phyloP scores from a whole-genome alignment of 805 yeast species.

The Alloascoidea hylecoeti region DNA sequence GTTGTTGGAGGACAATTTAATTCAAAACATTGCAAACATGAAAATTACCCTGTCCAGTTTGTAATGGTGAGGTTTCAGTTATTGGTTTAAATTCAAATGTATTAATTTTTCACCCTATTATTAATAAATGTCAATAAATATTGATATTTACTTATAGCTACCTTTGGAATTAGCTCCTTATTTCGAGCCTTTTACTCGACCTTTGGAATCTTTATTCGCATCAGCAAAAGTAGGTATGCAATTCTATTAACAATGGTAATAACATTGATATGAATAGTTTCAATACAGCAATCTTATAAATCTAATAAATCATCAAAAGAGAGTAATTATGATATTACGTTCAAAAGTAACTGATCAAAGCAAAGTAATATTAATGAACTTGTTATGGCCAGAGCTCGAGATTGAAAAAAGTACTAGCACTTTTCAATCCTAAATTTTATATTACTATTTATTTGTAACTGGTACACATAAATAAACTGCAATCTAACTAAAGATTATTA shows the following conservation, averaged over 20 bases:
- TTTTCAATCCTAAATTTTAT: no score
- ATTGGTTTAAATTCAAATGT: background rate
- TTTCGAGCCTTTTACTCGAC: background rate
- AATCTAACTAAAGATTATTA: no score
- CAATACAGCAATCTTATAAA: background rate
- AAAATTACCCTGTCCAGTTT: background rate
- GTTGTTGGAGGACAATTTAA: background rate
- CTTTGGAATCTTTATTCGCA: background rate
- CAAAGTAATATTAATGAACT: background rate
- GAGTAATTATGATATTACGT: background rate
- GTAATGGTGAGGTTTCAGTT: background rate
- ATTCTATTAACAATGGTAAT: no score
- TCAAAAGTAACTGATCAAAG: background rate
- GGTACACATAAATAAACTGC: no score
- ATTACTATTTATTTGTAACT: no score
- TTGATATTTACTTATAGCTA: background rate
- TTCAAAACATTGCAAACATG: background rate
- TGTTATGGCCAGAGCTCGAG: background rate
- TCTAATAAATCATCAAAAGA: background rate
- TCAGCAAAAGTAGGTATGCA: background rate
- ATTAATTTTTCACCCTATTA: background rate
- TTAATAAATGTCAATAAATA: background rate
- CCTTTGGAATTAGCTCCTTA: background rate
- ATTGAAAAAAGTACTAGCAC: slow-evolving; percentile 1
- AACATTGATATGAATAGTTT: background rate